Conservation (phyloP, 306 rosid species). For the Astragalus glycyphyllos region DNA sequence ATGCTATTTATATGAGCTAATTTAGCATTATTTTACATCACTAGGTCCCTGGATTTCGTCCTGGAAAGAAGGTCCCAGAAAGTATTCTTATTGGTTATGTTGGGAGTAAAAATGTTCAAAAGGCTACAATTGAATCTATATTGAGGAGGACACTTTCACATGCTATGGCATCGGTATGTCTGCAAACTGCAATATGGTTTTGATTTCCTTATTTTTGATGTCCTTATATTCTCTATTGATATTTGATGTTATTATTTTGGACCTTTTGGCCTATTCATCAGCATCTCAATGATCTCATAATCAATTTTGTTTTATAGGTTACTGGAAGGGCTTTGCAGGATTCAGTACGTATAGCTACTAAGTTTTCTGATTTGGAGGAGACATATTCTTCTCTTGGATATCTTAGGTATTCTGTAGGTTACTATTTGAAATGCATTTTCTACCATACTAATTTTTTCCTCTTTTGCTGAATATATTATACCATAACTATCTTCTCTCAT, state of each 20-base stretch:
- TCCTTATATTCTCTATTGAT: conserved; percentile 26
- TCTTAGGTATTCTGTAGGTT: conserved; percentile 65
- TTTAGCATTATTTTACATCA: background rate
- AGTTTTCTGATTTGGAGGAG: conserved; percentile 83
- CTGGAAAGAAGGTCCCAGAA: conserved; percentile 82
- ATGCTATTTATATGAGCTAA: conserved; percentile 1
- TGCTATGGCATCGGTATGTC: conserved; percentile 75
- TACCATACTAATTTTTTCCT: background rate
- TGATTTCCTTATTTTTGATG: background rate
- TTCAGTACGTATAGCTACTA: conserved; percentile 73
- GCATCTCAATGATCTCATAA: background rate
- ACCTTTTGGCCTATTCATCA: conserved; percentile 16
- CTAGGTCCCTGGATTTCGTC: conserved; percentile 93
- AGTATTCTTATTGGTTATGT: conserved; percentile 65
- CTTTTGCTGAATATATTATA: conserved; percentile 17
- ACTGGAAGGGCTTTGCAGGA: conserved; percentile 81
- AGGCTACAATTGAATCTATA: conserved; percentile 85
- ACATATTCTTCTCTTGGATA: conserved; percentile 67
- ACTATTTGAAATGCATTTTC: conserved; percentile 26
- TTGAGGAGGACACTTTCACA: conserved; percentile 91
- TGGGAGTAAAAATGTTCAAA: conserved; percentile 71
- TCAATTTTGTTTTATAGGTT: conserved; percentile 56
- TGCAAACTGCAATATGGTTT: conserved; percentile 34
- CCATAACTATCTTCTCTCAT: conserved; percentile 25
- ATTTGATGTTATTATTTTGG: conserved; percentile 1